phyloP scores from a whole-genome alignment of 1,284 basidiomycete genomes.

The Irpex rosettiformis region DNA sequence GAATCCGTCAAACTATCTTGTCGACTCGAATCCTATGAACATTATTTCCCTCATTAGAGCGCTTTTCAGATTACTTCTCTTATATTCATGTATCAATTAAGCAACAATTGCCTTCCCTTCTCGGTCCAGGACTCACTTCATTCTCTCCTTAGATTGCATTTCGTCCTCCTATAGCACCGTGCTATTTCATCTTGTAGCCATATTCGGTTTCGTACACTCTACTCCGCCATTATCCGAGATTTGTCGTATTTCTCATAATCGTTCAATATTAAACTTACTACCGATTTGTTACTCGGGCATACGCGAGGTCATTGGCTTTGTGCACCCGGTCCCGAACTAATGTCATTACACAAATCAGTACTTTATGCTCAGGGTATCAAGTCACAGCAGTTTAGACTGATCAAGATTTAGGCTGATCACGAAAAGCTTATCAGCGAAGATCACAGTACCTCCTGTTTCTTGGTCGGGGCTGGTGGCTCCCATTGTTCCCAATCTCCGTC shows the following conservation, averaged over 20 bases:
- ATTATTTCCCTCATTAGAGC: background rate
- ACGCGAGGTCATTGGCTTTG: no score
- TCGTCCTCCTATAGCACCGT: background rate
- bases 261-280: no score
- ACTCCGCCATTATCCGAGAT: background rate
- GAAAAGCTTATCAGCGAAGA: background rate
- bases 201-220: background rate
- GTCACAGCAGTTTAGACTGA: background rate
- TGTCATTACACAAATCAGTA: background rate
- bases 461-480: conserved; percentile 13
- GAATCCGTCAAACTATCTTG: background rate
- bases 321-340: background rate
- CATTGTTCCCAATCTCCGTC: conserved; percentile 17
- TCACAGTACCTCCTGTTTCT: conserved; percentile 6
- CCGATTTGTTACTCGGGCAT: no score
- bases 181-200: background rate
- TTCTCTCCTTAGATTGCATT: background rate
- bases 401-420: background rate
- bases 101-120: background rate
- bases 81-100: background rate
- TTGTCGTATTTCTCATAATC: background rate
- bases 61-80: background rate
- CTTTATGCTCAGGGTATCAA: background rate
- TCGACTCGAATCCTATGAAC: background rate
- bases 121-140: background rate